Percentiles rank a stretch among this genome's conserved stretches.
These are phyloP conservation scores for Penicillium silybi DNA, from an alignment of 495 filamentous ascomycete genomes.

Conservation along the genomic window DNA sequence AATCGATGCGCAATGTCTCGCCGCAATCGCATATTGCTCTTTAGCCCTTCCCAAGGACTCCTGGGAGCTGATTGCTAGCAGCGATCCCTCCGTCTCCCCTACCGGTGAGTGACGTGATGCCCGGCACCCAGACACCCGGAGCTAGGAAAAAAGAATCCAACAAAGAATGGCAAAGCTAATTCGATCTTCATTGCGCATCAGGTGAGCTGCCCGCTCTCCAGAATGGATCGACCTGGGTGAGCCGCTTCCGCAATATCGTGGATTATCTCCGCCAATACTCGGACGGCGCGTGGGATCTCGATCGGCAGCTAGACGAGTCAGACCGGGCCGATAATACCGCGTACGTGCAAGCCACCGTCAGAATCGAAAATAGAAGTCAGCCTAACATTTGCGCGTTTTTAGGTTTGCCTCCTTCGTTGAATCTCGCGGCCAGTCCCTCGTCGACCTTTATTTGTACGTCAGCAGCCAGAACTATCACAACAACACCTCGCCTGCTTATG, in stretches of 20 bases:
- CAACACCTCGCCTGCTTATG: slow-evolving; percentile 71
- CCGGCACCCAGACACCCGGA: slow-evolving; percentile 1
- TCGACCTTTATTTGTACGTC: slow-evolving; percentile 82
- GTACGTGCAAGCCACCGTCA: slow-evolving; percentile 32
- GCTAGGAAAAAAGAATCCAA: not conserved
- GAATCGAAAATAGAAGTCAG: not conserved
- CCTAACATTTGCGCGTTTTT: not conserved
- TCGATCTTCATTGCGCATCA: slow-evolving; percentile 23
- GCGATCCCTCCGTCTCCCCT: slow-evolving; percentile 70
- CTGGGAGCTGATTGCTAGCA: slow-evolving; percentile 75
- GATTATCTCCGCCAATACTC: slow-evolving; percentile 60
- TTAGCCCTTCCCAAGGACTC: slow-evolving; percentile 51
- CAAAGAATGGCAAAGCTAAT: not conserved
- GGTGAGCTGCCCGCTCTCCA: slow-evolving; percentile 71
- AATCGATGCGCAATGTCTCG: slow-evolving; percentile 83
- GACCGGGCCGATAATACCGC: slow-evolving; percentile 52
- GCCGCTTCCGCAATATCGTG: slow-evolving; percentile 71
- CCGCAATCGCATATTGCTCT: slow-evolving; percentile 67
- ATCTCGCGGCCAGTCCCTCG: slow-evolving; percentile 59
- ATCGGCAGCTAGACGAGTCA: slow-evolving; percentile 41
- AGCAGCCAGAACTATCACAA: slow-evolving; percentile 77
- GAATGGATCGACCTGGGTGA: slow-evolving; percentile 59
- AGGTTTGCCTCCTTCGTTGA: slow-evolving; percentile 61
- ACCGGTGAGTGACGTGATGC: slow-evolving; percentile 56
- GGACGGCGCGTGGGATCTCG: slow-evolving; percentile 51